Base-by-base conservation (phyloP, 331 rosid species). In the Phaseolus coccineus region DNA sequence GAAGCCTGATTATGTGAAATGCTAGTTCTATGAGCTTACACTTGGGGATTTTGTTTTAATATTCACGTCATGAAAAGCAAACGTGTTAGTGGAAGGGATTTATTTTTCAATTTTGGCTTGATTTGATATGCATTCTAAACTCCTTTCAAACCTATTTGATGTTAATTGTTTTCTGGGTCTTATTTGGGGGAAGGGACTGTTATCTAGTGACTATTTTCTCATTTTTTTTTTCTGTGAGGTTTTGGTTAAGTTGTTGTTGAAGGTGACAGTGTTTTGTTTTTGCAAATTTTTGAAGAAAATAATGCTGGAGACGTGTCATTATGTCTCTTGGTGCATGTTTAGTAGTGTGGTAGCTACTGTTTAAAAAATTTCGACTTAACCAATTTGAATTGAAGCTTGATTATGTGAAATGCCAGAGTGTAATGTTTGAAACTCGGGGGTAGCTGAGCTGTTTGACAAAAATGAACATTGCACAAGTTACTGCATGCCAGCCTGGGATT, bases 381-480 rank as follows among this genome's bases (percentile, higher is more conserved):
- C 71, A 51, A 50, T 77, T 51, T 28, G 22, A 71, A 28, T 55
- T 69, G 79, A 77, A 80, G n/a, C 31, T 10, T 80, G 55, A 19
- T 78, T 56, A 3, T 76, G 58, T 61, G 62, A 72, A 57, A 69
- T 77, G 30, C 42, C 63, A 76, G 66, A 74, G 72, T 76, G 81
- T 65, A 53, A 84, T 75, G 82, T 58, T 56, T 74, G 83, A 64
- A 77, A 52, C 73, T 69, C n/a, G 37, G 51, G 79, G 79, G 78
- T 73, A 69, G 48, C 61, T 74, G 80, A 84, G 52, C 73, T 8
- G 44, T 63, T 74, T 61, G 25, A 22, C 51, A 22, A 82, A 83
- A 58, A 88, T 88, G 89, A 80, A 80, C 57, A 67, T 69, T 40
- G 30, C 71, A 10, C 87, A 83, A 73, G 78, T 81, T 67, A 82